These are phyloP conservation scores for Aspergillus olivimuriae DNA, from an alignment of 495 filamentous ascomycete genomes.

Conservation along the genomic window DNA sequence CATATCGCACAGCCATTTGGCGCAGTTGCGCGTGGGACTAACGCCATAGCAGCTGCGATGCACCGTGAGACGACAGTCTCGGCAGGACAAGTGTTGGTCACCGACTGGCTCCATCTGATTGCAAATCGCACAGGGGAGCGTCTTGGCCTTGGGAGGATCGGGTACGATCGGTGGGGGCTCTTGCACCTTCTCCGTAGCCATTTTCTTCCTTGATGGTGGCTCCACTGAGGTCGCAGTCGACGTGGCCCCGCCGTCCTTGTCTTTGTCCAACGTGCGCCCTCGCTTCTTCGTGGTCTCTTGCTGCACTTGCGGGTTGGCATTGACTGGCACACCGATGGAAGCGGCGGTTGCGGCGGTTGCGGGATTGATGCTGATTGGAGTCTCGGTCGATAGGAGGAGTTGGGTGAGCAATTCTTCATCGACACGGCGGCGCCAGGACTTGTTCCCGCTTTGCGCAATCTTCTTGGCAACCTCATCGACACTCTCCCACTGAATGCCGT, in stretches of 20 bases:
- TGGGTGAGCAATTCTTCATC: constrained; percentile 91
- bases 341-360: constrained; percentile 41
- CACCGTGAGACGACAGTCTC: constrained; percentile 85
- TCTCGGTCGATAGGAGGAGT: constrained; percentile 52
- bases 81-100: constrained; percentile 69
- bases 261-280: constrained; percentile 35
- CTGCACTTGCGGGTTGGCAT: constrained; percentile 34
- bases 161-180: constrained; percentile 55
- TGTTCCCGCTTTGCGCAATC: constrained; percentile 71
- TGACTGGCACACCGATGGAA: constrained; percentile 36
- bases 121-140: constrained; percentile 82
- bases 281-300: constrained; percentile 57
- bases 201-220: constrained; percentile 56
- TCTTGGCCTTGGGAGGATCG: constrained; percentile 69
- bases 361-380: constrained; percentile 39
- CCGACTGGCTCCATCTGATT: constrained; percentile 60
- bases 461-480: constrained; percentile 92
- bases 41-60: constrained; percentile 91
- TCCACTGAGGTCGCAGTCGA: constrained; percentile 42
- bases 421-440: constrained; percentile 78
- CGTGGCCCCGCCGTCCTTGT: constrained; percentile 43
- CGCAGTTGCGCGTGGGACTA: constrained; percentile 55
- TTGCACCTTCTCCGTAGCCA: constrained; percentile 43
- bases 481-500: constrained; percentile 93
- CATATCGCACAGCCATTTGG: constrained; percentile 94